Conservation (phyloP, 257 asterid genomes). For the Lavandula angustifolia region DNA sequence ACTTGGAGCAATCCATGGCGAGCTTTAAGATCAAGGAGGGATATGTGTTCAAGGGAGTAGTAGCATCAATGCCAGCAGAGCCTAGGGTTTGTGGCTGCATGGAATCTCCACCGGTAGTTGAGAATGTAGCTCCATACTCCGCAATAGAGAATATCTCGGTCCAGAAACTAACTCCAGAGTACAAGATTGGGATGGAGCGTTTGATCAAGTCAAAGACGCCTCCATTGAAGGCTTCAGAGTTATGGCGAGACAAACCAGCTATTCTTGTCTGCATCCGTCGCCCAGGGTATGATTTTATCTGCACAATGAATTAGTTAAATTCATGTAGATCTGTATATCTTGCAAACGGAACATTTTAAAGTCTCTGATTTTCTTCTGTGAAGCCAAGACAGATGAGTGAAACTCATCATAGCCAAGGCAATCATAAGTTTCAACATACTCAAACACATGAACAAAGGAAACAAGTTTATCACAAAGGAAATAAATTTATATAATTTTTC, state of each 20-base stretch:
- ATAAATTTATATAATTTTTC: neutral
- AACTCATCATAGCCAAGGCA: neutral
- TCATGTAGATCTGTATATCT: neutral
- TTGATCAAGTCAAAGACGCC: constrained; percentile 67
- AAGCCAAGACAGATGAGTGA: neutral
- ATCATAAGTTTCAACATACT: neutral
- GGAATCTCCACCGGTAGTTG: constrained; percentile 61
- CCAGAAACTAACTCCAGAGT: constrained; percentile 71
- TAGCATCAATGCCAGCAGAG: constrained; percentile 73
- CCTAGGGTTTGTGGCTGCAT: constrained; percentile 77
- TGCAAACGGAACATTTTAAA: neutral
- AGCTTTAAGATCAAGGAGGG: constrained; percentile 70
- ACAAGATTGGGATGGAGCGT: constrained; percentile 68
- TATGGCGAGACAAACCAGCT: constrained; percentile 77
- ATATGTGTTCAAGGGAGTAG: constrained; percentile 65
- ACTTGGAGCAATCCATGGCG: constrained; percentile 63
- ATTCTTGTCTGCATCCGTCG: constrained; percentile 80
- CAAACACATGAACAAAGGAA: neutral
- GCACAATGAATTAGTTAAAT: neutral
- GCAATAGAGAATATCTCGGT: constrained; percentile 58
- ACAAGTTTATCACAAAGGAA: neutral
- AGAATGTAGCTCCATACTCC: constrained; percentile 70
- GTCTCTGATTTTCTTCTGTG: neutral
- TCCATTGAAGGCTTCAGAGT: constrained; percentile 70
- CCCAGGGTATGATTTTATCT: constrained; percentile 59